These are phyloP conservation scores for Sporothrix pseudoabietina DNA, from an alignment of 2,329 filamentous ascomycete species.

Conservation along the genomic window DNA sequence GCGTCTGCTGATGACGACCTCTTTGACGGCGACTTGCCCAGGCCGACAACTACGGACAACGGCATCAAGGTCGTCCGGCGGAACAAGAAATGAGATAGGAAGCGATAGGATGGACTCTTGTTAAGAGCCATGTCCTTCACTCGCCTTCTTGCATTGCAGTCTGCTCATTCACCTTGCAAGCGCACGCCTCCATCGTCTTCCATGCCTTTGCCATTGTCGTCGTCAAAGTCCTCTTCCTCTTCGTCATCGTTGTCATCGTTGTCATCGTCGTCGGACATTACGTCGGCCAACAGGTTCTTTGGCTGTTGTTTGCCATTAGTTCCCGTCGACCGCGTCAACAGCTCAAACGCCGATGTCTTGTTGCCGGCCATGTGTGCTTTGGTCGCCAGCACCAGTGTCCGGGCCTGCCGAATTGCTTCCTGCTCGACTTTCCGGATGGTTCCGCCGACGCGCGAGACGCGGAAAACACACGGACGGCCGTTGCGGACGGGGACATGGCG, in stretches of 20 bases:
- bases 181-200: constrained; percentile 11
- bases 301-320: constrained; percentile 17
- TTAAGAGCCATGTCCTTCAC: not conserved
- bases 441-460: constrained; percentile 83
- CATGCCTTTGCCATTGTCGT: constrained; percentile 43
- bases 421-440: constrained; percentile 92
- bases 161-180: constrained; percentile 1
- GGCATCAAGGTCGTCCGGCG: constrained; percentile 74
- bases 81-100: constrained; percentile 46
- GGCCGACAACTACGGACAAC: constrained; percentile 42
- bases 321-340: constrained; percentile 39
- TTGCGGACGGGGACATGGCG: constrained; percentile 64
- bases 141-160: not conserved
- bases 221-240: constrained; percentile 37
- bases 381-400: constrained; percentile 69
- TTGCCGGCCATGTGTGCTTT: constrained; percentile 53
- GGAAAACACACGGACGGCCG: constrained; percentile 72
- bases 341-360: constrained; percentile 39
- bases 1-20: constrained; percentile 47
- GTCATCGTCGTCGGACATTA: constrained; percentile 51
- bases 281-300: constrained; percentile 47
- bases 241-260: constrained; percentile 42
- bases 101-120: not conserved
- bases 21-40: constrained; percentile 33
- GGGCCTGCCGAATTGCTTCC: constrained; percentile 79